phyloP scores from a whole-genome alignment of 331 rosid species.

The Quercus phellos region DNA sequence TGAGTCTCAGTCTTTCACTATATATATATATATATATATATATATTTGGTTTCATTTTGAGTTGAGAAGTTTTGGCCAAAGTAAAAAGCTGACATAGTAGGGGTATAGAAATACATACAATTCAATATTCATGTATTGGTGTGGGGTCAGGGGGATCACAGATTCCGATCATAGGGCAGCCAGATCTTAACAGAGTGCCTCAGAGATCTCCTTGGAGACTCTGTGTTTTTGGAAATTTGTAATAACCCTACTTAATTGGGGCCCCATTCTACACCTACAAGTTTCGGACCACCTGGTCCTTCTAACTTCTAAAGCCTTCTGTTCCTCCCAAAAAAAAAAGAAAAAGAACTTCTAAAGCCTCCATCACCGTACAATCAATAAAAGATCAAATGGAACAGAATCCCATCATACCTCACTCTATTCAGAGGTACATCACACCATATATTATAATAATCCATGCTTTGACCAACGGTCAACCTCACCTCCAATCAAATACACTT shows the following conservation, averaged over 20 bases:
- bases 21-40: no score
- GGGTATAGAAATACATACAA: background rate
- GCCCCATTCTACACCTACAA: no score
- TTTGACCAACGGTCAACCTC: background rate
- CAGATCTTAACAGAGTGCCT: conserved; percentile 5
- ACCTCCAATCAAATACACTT: background rate
- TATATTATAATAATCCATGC: no score
- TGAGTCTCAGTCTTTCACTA: no score
- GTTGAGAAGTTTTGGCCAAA: background rate
- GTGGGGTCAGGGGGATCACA: background rate
- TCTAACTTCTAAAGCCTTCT: no score
- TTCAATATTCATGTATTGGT: background rate
- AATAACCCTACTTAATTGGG: no score
- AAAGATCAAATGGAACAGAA: no score
- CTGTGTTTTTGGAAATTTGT: background rate
- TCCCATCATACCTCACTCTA: background rate
- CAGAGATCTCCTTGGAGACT: conserved; percentile 22
- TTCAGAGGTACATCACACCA: background rate
- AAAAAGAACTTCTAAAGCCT: no score
- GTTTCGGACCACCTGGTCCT: no score
- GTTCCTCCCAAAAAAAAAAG: no score
- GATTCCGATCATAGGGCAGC: conserved; percentile 17
- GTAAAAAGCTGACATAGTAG: background rate
- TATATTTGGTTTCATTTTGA: background rate
- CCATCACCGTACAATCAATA: no score